Conservation (phyloP, 306 rosid species). For the Potentilla sterilis region DNA sequence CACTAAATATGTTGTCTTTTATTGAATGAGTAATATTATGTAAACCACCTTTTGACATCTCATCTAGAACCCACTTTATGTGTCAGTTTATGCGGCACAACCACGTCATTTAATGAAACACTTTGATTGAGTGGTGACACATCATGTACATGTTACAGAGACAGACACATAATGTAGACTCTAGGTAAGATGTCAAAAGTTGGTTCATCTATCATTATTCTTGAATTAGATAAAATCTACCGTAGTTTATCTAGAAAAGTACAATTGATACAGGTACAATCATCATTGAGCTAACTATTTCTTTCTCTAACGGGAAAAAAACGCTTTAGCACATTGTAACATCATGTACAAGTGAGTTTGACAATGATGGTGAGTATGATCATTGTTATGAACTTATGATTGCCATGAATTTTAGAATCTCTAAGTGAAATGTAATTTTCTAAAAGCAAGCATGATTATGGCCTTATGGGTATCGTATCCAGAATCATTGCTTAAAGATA, state of each 20-base stretch:
- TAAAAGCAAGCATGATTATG: not conserved
- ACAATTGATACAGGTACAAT: not conserved
- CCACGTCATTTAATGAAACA: no score
- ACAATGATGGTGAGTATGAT: conserved; percentile 6
- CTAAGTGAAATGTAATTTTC: conserved; percentile 8
- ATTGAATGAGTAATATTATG: no score
- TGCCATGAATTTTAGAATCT: not conserved
- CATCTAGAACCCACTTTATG: no score
- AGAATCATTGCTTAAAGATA: conserved; percentile 8
- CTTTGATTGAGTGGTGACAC: no score
- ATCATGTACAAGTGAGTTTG: conserved; percentile 1
- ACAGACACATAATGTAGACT: no score
- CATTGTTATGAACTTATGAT: not conserved
- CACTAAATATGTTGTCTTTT: not conserved
- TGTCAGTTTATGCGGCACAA: no score
- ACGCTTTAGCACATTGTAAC: not conserved
- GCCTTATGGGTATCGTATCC: not conserved
- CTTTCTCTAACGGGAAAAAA: not conserved
- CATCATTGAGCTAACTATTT: not conserved
- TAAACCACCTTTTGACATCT: no score
- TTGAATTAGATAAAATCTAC: not conserved
- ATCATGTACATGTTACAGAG: no score
- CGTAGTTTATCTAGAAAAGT: not conserved
- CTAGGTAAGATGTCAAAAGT: no score
- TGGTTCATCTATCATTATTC: no score